Conservation (phyloP, 805 yeast genomes). For the Wickerhamomyces mucosus region DNA sequence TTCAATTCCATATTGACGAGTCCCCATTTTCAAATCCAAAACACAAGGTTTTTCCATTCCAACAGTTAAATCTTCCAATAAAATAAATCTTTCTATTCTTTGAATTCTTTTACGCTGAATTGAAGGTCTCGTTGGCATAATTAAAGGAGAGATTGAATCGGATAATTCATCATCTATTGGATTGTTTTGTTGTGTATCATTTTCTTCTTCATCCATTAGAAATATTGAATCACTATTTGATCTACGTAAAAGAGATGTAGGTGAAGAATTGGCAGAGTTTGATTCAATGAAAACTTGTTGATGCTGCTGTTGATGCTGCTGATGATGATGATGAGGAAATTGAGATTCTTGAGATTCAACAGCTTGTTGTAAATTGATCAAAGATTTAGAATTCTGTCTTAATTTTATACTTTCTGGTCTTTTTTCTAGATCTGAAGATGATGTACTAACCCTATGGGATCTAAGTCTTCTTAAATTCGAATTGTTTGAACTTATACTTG, state of each 20-base stretch:
- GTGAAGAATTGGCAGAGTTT: background rate
- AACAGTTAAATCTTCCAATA: constrained; percentile 83
- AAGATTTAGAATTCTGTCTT: constrained; percentile 15
- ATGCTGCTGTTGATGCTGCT: constrained; percentile 3
- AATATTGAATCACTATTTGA: constrained; percentile 28
- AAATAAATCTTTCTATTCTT: constrained; percentile 68
- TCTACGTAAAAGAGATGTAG: constrained; percentile 3
- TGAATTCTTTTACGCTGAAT: constrained; percentile 31
- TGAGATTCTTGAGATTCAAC: constrained; percentile 2
- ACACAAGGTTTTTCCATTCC: constrained; percentile 84
- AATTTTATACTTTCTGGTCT: constrained; percentile 10
- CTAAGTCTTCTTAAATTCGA: constrained; percentile 2
- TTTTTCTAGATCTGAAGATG: constrained; percentile 16
- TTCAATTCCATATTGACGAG: constrained; percentile 96
- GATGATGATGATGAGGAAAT: constrained; percentile 2
- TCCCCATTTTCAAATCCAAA: constrained; percentile 94
- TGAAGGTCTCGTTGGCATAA: constrained; percentile 10
- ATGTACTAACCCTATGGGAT: constrained; percentile 15
- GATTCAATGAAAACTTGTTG: background rate
- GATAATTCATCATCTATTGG: constrained; percentile 9
- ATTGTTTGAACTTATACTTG: constrained; percentile 2
- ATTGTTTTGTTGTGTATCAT: constrained; percentile 3
- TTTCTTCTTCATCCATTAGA: constrained; percentile 34
- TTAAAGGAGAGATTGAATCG: constrained; percentile 14
- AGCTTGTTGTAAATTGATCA: constrained; percentile 16